These are phyloP conservation scores for Pezicula radicicola DNA, from an alignment of 2,329 filamentous ascomycete species.

Conservation along the genomic window DNA sequence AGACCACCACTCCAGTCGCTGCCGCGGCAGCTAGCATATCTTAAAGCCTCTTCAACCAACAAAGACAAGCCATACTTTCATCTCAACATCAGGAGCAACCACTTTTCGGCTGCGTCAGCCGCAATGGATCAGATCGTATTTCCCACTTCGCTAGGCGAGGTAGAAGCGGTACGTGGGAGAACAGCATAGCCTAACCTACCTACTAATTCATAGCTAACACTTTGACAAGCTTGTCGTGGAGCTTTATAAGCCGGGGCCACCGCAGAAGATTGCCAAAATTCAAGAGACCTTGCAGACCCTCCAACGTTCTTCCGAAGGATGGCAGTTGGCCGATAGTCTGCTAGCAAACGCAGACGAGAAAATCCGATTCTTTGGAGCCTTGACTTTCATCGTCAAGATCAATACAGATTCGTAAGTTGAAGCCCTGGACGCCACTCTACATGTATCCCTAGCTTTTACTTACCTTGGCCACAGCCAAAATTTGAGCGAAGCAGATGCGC, in stretches of 20 bases:
- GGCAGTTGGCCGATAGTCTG: slow-evolving; percentile 79
- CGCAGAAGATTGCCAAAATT: slow-evolving; percentile 42
- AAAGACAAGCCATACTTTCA: too few relatives aligned
- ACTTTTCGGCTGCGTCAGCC: slow-evolving; percentile 5
- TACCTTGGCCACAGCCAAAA: slow-evolving; percentile 34
- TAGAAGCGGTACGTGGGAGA: background rate
- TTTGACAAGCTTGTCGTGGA: slow-evolving; percentile 40
- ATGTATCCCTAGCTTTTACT: slow-evolving; percentile 3
- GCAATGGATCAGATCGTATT: background rate
- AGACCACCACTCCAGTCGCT: too few relatives aligned
- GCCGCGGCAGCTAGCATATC: too few relatives aligned
- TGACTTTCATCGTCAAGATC: slow-evolving; percentile 91
- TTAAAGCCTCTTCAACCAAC: too few relatives aligned
- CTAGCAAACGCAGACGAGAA: slow-evolving; percentile 67
- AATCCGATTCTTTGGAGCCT: slow-evolving; percentile 85
- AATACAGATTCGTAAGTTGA: slow-evolving; percentile 75
- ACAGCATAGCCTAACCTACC: background rate
- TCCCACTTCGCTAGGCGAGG: background rate
- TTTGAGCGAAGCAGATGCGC: slow-evolving; percentile 54
- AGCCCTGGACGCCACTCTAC: background rate
- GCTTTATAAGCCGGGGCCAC: slow-evolving; percentile 44
- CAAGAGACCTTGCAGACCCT: slow-evolving; percentile 76
- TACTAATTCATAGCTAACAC: slow-evolving; percentile 1
- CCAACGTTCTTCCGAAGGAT: slow-evolving; percentile 78
- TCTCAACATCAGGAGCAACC: slow-evolving; percentile 9